phyloP scores from a whole-genome alignment of 1,139 yeast genomes.

The Nakaseomyces delphensis region DNA sequence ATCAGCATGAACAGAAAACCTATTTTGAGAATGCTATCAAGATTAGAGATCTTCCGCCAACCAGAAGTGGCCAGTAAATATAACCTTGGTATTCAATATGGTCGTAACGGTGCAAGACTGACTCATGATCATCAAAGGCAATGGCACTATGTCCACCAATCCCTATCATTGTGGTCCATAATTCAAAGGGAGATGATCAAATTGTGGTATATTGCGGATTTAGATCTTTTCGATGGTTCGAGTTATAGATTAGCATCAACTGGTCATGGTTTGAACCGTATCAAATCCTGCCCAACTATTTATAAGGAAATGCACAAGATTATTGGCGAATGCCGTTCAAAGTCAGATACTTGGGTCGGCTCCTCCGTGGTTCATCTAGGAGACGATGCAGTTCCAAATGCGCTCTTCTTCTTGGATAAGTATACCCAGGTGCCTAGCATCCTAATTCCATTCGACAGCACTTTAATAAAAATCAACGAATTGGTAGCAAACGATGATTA shows the following conservation, averaged over 20 bases:
- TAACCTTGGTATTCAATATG: conserved; percentile 54
- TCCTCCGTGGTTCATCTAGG: conserved; percentile 69
- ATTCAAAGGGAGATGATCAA: conserved; percentile 67
- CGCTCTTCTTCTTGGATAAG: conserved; percentile 63
- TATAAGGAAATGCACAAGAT: conserved; percentile 61
- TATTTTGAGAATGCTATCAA: conserved; percentile 47
- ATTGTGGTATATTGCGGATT: conserved; percentile 65
- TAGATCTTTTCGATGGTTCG: conserved; percentile 47
- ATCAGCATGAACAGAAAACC: conserved; percentile 61
- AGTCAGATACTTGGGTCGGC: conserved; percentile 63
- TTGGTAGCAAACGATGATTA: conserved; percentile 41
- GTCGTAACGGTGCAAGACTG: conserved; percentile 56
- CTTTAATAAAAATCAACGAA: conserved; percentile 44
- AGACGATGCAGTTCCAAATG: conserved; percentile 72
- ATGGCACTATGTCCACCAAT: conserved; percentile 60
- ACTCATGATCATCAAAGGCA: conserved; percentile 64
- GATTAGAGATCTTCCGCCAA: conserved; percentile 42
- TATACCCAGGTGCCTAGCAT: conserved; percentile 69
- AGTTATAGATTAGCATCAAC: conserved; percentile 55
- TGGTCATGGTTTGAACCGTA: conserved; percentile 68
- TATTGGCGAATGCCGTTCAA: conserved; percentile 49
- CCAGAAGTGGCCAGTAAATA: conserved; percentile 36
- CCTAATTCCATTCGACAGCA: conserved; percentile 56
- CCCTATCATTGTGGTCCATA: conserved; percentile 60
- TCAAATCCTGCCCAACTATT: conserved; percentile 59